Evolutionary conservation across 306 rosid genomes (phyloP), one percentile per base, ranked within the genome.

Genomic region (Malus asiatica): DNA sequence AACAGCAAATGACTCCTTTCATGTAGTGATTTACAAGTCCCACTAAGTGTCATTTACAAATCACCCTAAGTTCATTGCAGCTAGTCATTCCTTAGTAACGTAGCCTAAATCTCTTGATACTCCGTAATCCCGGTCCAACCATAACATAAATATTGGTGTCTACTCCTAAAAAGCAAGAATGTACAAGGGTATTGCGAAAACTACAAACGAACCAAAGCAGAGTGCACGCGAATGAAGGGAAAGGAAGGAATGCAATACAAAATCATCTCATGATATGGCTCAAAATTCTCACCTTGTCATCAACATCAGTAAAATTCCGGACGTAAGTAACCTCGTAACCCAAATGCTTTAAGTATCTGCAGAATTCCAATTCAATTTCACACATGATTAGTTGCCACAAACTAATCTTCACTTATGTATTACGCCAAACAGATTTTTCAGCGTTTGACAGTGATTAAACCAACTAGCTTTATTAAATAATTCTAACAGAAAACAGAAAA

Each of bases 241-340:
- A 73, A 59, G 18, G 4, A 53, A 2, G 20, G 14, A 22, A 35
- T 61, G 52, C 73, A 78, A 66, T 3, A 12, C 66, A 42, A 53
- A 64, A 27, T 18, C 45, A 57, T 69, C 63, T 52, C 40, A 23
- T 65, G 18, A 60, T 9, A 63, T 5, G 11, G 67, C 63, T 59
- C 20, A 3, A 73, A 45, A 11, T 68, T 72, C 85, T 81, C 85
- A 90, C 99, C 97, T 95, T 95, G 86, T 95, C 99, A 83, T 95
- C 99, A 57, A 92, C 99, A 83, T 95, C 97, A 14, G 99, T 95
- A 80, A 95, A 95, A 76, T 95, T 95, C 83, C 99, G 90, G 70
- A 95, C 96, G 74, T 92, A 95, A 0, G 93, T 90, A 30, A 95
- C 96, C 83, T 90, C 90, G 75, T 92, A 95, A n/a, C 96, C 93